Conservation (phyloP, 495 filamentous ascomycete genomes). For the Astrothelium subdiscretum region DNA sequence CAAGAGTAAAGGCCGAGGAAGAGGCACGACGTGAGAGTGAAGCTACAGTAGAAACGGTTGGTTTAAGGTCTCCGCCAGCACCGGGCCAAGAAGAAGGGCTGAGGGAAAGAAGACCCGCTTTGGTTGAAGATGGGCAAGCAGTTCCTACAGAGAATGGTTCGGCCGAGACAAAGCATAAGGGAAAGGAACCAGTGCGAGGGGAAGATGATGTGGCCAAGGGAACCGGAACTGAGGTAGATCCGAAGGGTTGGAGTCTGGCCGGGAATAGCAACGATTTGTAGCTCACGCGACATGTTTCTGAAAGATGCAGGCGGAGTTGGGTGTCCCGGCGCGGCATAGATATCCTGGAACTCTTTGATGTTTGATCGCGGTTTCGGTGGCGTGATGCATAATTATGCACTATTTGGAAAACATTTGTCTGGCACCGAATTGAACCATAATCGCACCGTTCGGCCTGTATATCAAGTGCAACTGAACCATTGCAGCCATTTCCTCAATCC, state of each 20-base stretch:
- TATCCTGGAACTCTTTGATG: not conserved
- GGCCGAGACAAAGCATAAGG: not conserved
- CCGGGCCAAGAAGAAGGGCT: not conserved
- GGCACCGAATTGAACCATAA: too few species aligned
- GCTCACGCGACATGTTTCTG: not conserved
- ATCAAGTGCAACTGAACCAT: not conserved
- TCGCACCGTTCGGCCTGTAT: too few species aligned
- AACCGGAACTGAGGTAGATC: not conserved
- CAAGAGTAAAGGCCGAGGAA: constrained; percentile 18
- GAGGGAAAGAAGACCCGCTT: not conserved
- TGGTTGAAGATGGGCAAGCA: not conserved
- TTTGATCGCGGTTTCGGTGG: not conserved
- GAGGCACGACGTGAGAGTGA: constrained; percentile 5
- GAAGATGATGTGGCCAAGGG: not conserved
- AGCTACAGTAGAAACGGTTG: not conserved
- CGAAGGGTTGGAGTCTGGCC: not conserved
- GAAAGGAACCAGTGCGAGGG: not conserved
- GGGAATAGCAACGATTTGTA: not conserved
- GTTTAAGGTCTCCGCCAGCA: not conserved
- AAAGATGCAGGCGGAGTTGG: not conserved
- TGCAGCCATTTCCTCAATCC: too few species aligned
- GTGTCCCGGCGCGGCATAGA: not conserved
- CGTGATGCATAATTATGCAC: too few species aligned
- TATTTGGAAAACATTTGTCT: too few species aligned
- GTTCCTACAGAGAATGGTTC: not conserved